These are phyloP conservation scores for Candida methanosorbosa DNA, from an alignment of 805 yeast genomes.

Conservation along the genomic window DNA sequence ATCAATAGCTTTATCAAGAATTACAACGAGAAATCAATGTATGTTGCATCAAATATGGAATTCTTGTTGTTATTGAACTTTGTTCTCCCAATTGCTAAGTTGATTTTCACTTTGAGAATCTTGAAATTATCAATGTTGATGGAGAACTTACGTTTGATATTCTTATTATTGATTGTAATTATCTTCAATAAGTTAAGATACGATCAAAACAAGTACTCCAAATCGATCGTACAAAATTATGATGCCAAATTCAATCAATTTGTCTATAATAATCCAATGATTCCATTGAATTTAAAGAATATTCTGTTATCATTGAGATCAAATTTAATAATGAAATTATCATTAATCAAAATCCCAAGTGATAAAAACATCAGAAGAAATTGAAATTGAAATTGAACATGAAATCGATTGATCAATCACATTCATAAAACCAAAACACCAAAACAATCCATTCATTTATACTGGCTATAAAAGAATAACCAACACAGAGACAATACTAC, in stretches of 20 bases:
- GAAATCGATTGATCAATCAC: too few relatives aligned
- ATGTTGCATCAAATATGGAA: slow-evolving; percentile 39
- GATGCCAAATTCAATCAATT: slow-evolving; percentile 31
- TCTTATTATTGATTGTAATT: slow-evolving; percentile 36
- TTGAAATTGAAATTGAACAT: too few relatives aligned
- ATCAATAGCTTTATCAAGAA: slow-evolving; percentile 26
- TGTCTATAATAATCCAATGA: slow-evolving; percentile 23
- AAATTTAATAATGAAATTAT: slow-evolving; percentile 4
- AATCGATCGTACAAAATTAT: slow-evolving; percentile 37
- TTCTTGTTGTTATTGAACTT: slow-evolving; percentile 31
- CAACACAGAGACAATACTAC: too few relatives aligned
- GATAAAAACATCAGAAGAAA: too few relatives aligned
- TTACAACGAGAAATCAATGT: slow-evolving; percentile 34
- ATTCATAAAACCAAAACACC: too few relatives aligned
- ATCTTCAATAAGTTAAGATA: slow-evolving; percentile 54
- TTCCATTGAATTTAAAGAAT: slow-evolving; percentile 24
- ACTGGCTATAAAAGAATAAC: too few relatives aligned
- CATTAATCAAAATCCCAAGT: slow-evolving; percentile 9
- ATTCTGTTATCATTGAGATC: slow-evolving; percentile 5
- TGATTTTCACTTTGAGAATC: slow-evolving; percentile 29
- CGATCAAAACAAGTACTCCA: slow-evolving; percentile 46
- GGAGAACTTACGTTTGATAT: slow-evolving; percentile 21
- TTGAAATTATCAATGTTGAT: slow-evolving; percentile 20
- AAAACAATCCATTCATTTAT: too few relatives aligned
- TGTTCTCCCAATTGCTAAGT: slow-evolving; percentile 31